Percentiles rank a stretch among this genome's conserved stretches.
phyloP scores from a whole-genome alignment of 208 protist species.

The Naegleria lovaniensis region DNA sequence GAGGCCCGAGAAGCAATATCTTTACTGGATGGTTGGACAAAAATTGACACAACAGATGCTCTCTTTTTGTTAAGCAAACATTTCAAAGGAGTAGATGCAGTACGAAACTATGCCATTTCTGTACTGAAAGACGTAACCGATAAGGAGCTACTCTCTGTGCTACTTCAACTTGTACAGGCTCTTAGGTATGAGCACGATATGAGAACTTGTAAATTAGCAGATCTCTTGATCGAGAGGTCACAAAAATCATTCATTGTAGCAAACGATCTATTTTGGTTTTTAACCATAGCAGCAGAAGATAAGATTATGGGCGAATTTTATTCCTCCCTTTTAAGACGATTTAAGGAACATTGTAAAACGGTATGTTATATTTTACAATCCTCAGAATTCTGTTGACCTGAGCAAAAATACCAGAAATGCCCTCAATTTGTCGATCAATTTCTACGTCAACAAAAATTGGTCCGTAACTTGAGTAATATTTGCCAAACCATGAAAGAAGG shows the following conservation, averaged over 20 bases:
- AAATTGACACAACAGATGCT: background rate
- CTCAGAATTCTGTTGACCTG: too few relatives aligned
- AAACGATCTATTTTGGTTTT: constrained; percentile 20
- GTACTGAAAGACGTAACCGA: constrained; percentile 33
- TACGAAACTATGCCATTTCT: constrained; percentile 40
- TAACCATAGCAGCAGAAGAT: background rate
- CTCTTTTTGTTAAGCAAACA: background rate
- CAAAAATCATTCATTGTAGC: background rate
- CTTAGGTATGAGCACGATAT: constrained; percentile 32
- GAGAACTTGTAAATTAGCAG: background rate
- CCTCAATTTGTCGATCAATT: background rate
- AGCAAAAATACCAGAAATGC: background rate
- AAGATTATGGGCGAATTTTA: background rate
- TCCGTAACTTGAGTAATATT: background rate
- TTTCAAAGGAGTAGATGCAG: background rate
- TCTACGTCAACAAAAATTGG: background rate
- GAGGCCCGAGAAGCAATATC: constrained; percentile 61
- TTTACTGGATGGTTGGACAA: constrained; percentile 22
- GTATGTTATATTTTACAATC: background rate
- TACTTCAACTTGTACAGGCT: constrained; percentile 44
- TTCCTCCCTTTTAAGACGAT: background rate
- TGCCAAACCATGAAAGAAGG: background rate
- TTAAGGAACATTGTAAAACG: background rate
- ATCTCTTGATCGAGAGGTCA: background rate
- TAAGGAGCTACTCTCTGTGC: constrained; percentile 44